Conservation (phyloP, 257 asterid genomes). For the Leonotis leonurus region DNA sequence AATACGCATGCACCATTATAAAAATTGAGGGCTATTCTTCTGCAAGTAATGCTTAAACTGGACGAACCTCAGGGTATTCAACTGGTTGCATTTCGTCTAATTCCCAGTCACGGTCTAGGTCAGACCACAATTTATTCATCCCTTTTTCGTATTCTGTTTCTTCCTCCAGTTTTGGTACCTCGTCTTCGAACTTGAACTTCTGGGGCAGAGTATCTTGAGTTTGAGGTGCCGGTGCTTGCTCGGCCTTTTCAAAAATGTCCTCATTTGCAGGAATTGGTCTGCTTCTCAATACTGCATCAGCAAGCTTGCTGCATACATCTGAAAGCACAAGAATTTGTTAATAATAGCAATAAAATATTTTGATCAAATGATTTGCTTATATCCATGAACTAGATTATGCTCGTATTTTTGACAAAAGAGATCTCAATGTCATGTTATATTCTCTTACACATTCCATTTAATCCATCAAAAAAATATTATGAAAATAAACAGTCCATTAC, state of each 20-base stretch:
- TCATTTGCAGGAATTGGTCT: not conserved
- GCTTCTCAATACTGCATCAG: conserved; percentile 22
- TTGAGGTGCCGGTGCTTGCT: not conserved
- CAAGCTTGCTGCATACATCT: conserved; percentile 22
- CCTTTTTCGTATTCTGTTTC: conserved; percentile 29
- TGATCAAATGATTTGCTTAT: not conserved
- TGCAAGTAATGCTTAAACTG: not conserved
- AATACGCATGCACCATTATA: not conserved
- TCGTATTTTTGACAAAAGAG: not conserved
- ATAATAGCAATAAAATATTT: not conserved
- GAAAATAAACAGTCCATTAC: not conserved
- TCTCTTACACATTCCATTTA: not conserved
- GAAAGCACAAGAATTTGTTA: not conserved
- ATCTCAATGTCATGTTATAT: not conserved
- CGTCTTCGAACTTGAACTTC: conserved; percentile 46
- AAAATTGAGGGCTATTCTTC: not conserved
- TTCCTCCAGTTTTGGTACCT: conserved; percentile 23
- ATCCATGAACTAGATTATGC: not conserved
- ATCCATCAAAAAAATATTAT: not conserved
- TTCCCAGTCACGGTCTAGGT: conserved; percentile 1
- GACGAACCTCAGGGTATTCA: conserved; percentile 20
- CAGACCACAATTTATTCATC: conserved; percentile 30
- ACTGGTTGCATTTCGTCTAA: not conserved
- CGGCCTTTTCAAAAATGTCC: conserved; percentile 9
- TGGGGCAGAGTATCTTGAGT: conserved; percentile 16